Evolutionary conservation across 306 rosid genomes (phyloP).

Genomic region (peach (Prunus persica)): DNA sequence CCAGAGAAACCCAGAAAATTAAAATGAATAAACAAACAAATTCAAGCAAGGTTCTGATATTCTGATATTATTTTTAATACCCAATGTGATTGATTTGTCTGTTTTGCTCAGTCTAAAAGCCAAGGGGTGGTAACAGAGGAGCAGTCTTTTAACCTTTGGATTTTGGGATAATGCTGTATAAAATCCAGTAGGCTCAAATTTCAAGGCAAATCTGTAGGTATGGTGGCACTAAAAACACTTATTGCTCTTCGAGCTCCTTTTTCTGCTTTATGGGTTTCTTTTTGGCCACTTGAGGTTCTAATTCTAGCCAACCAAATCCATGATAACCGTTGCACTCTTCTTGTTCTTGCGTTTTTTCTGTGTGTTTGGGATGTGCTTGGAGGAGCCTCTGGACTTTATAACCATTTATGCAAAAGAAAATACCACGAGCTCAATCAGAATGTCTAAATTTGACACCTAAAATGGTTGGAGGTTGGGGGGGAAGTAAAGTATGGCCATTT

Average conservation of each 20-base stretch:
- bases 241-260: conserved; percentile 9
- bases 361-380: not conserved
- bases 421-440: conserved; percentile 5
- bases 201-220: not conserved
- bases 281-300: conserved; percentile 2
- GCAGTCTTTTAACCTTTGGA: conserved; percentile 19
- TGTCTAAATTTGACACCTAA: not conserved
- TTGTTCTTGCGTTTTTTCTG: too few relatives aligned
- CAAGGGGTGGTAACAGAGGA: conserved; percentile 16
- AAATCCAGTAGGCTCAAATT: not conserved
- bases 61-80: conserved; percentile 7
- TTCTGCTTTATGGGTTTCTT: not conserved
- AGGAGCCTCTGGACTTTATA: not conserved
- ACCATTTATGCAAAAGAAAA: not conserved
- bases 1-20: conserved; percentile 7
- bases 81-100: not conserved
- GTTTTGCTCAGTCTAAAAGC: conserved; percentile 5
- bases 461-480: not conserved
- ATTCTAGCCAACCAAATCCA: conserved; percentile 18
- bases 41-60: conserved; percentile 12
- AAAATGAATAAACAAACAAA: not conserved
- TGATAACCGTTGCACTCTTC: conserved; percentile 22
- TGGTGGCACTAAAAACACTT: not conserved
- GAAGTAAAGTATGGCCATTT: too few relatives aligned
- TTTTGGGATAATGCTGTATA: not conserved